phyloP scores from a whole-genome alignment of 768 basidiomycete genomes.

The Boletus tomentosulus region DNA sequence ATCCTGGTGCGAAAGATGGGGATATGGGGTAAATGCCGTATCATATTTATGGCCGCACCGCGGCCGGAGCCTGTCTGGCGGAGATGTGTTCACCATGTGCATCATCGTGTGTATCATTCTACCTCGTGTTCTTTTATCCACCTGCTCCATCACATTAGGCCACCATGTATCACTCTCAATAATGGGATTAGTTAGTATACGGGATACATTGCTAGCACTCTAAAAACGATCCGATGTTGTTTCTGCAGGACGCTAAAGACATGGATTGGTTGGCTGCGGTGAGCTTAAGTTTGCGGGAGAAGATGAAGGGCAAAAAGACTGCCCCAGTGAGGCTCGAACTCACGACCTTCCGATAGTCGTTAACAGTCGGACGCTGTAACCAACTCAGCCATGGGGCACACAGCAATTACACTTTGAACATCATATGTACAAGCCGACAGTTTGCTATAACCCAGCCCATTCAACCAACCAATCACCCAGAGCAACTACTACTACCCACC shows the following conservation, averaged over 20 bases:
- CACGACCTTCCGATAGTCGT: slow-evolving; percentile 45
- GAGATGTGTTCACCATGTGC: slow-evolving; percentile 27
- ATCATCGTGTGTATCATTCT: slow-evolving; percentile 7
- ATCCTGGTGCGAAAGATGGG: slow-evolving; percentile 65
- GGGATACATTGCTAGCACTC: slow-evolving; percentile 3
- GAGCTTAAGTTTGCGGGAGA: not conserved
- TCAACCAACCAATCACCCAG: no score
- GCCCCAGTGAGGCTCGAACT: slow-evolving; percentile 54
- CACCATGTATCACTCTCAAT: slow-evolving; percentile 8
- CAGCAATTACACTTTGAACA: not conserved
- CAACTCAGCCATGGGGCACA: slow-evolving; percentile 51
- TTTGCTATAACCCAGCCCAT: no score
- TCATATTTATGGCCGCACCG: not conserved
- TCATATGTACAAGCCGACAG: no score
- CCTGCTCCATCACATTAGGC: not conserved
- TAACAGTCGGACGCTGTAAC: slow-evolving; percentile 49
- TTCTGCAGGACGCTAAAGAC: not conserved
- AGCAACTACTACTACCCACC: no score
- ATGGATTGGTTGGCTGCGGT: no score
- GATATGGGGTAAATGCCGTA: slow-evolving; percentile 54
- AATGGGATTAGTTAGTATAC: not conserved
- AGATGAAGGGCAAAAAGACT: slow-evolving; percentile 20
- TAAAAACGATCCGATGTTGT: not conserved
- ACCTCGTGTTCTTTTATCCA: slow-evolving; percentile 8
- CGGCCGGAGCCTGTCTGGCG: slow-evolving; percentile 26